Percentiles rank a stretch among this genome's conserved stretches.
Conservation (phyloP, 1,139 yeast species). For the Sugiyamaella neomexicana region DNA sequence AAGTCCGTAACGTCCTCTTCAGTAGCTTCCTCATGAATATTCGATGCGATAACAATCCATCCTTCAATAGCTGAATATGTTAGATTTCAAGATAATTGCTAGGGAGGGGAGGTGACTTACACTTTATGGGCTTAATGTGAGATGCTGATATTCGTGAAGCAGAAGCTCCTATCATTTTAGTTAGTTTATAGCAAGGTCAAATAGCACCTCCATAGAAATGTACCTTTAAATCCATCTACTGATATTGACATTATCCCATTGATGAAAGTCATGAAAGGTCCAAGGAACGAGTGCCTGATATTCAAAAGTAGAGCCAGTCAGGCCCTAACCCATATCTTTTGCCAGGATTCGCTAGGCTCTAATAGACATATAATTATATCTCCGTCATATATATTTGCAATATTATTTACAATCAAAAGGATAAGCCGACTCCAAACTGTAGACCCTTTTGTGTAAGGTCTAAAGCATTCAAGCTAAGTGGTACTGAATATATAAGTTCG, state of each 20-base stretch:
- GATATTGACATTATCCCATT: constrained; percentile 11
- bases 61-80: constrained; percentile 41
- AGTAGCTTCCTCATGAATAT: constrained; percentile 48
- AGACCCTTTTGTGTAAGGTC: constrained; percentile 81
- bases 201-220: background rate
- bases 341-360: too few species aligned
- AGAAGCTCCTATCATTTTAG: background rate
- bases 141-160: background rate
- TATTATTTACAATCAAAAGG: constrained; percentile 45
- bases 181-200: background rate
- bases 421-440: constrained; percentile 89
- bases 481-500: constrained; percentile 83
- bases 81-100: background rate
- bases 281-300: background rate
- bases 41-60: constrained; percentile 45
- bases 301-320: background rate
- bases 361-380: background rate
- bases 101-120: constrained; percentile 2
- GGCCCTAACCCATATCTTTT: background rate
- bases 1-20: constrained; percentile 48
- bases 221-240: constrained; percentile 7
- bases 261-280: background rate
- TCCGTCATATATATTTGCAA: background rate
- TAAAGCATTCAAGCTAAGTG: constrained; percentile 60
- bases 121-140: constrained; percentile 1